These are phyloP conservation scores for Ogataea chonburiensis DNA, from an alignment of 805 yeast species.

Conservation along the genomic window DNA sequence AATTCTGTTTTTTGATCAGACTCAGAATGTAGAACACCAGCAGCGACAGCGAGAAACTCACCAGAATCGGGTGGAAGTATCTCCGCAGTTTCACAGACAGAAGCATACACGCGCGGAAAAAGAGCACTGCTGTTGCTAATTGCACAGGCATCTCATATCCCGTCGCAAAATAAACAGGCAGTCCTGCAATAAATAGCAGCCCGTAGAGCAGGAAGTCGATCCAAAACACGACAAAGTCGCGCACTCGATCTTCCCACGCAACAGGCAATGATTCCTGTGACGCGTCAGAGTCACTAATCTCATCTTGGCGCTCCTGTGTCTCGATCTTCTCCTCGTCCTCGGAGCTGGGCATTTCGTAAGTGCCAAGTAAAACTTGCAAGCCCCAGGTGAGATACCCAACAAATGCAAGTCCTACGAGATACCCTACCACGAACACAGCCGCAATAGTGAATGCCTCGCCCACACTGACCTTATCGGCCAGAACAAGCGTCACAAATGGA, in stretches of 20 bases:
- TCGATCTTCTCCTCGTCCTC: slow-evolving; percentile 22
- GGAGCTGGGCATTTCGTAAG: slow-evolving; percentile 19
- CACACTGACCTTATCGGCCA: slow-evolving; percentile 62
- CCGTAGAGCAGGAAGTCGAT: slow-evolving; percentile 57
- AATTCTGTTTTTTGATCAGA: slow-evolving; percentile 49
- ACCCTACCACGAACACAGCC: slow-evolving; percentile 70
- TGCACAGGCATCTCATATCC: slow-evolving; percentile 63
- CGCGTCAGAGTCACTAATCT: neutral
- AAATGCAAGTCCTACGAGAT: slow-evolving; percentile 48
- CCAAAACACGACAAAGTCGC: slow-evolving; percentile 30
- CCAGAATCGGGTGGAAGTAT: slow-evolving; percentile 68
- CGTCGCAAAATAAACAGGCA: slow-evolving; percentile 59
- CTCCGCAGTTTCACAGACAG: slow-evolving; percentile 48
- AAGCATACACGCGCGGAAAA: slow-evolving; percentile 48
- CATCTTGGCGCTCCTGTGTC: neutral
- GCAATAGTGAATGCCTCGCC: slow-evolving; percentile 72
- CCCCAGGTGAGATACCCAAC: slow-evolving; percentile 48
- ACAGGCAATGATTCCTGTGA: neutral
- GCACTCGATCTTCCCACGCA: slow-evolving; percentile 23
- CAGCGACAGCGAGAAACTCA: slow-evolving; percentile 63
- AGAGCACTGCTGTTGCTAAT: slow-evolving; percentile 54
- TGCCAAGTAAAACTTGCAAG: slow-evolving; percentile 37
- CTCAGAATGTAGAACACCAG: slow-evolving; percentile 61
- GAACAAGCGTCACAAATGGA: slow-evolving; percentile 68
- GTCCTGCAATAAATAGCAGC: slow-evolving; percentile 49